These are phyloP conservation scores for Cystobasidium sp. DNA, from an alignment of 1,284 basidiomycete species.

Conservation along the genomic window DNA sequence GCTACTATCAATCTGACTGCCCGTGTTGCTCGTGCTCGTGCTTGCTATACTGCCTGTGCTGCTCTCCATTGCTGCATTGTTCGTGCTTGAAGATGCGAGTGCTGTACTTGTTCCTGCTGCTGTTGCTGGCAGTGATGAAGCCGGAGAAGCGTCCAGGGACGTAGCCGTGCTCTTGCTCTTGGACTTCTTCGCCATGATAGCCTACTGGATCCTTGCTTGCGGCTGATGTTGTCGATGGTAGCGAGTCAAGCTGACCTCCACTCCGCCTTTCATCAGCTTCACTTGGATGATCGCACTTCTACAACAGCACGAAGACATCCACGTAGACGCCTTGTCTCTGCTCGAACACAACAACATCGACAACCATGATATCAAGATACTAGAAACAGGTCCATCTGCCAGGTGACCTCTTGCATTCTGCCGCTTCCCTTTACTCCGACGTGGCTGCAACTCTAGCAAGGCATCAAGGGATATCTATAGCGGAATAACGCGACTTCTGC, in stretches of 20 bases:
- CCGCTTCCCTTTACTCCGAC: too few species aligned
- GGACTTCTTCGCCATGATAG: slow-evolving; percentile 18
- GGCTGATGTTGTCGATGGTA: neutral
- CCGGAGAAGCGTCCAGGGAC: neutral
- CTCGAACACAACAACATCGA: neutral
- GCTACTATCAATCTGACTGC: neutral
- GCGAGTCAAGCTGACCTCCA: neutral
- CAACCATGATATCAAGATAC: neutral
- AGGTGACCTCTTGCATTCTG: too few species aligned
- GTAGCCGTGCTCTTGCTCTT: slow-evolving; percentile 8
- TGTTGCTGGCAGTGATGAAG: slow-evolving; percentile 1
- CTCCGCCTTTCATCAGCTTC: neutral
- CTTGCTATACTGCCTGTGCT: slow-evolving; percentile 10
- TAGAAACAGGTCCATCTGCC: too few species aligned
- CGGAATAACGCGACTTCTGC: too few species aligned
- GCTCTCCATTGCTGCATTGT: neutral
- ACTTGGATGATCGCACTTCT: neutral
- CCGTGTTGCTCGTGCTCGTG: neutral
- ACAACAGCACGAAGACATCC: neutral
- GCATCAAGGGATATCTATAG: too few species aligned
- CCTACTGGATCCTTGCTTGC: neutral
- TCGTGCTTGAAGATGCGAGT: neutral
- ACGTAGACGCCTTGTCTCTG: neutral
- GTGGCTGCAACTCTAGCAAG: too few species aligned
- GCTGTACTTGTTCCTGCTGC: slow-evolving; percentile 5